Percentiles rank a stretch among this genome's conserved stretches.
Evolutionary conservation across 169 alveolate genomes (phyloP).

Genomic region (Pseudocohnilembus persalinus): DNA sequence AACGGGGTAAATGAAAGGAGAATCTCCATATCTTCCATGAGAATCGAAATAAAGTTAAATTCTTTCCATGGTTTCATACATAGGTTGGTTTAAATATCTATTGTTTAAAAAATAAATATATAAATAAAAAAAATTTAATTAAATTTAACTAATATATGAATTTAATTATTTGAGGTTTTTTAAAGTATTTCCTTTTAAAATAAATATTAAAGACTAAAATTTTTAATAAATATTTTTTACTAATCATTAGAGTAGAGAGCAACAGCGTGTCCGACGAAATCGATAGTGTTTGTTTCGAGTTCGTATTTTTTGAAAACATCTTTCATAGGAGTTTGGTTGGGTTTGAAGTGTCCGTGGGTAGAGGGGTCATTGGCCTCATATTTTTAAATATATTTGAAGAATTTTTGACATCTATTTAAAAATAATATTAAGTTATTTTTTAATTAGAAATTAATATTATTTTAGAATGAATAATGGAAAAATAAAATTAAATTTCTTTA

Average conservation of each 20-base stretch:
- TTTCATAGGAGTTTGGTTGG: conserved; percentile 76
- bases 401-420: conserved; percentile 96
- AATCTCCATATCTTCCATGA: conserved; percentile 94
- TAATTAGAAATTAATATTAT: too few relatives aligned
- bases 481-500: too few relatives aligned
- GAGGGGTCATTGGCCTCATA: conserved; percentile 72
- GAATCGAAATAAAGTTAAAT: conserved; percentile 94
- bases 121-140: too few relatives aligned
- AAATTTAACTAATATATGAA: too few relatives aligned
- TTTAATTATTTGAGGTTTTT: too few relatives aligned
- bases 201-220: too few relatives aligned
- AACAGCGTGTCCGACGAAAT: conserved; percentile 98
- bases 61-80: conserved; percentile 89
- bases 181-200: too few relatives aligned
- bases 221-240: too few relatives aligned
- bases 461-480: too few relatives aligned
- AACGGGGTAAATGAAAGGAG: conserved; percentile 98
- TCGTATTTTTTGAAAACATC: conserved; percentile 90
- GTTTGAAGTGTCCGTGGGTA: conserved; percentile 85
- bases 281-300: conserved; percentile 95
- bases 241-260: conserved; percentile 96
- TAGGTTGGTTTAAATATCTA: conserved; percentile 81
- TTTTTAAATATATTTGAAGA: conserved; percentile 89
- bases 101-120: not conserved
- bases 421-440: too few relatives aligned